Base-by-base conservation (phyloP, 2,329 filamentous ascomycete species). In the Phyllosticta ampelicida region DNA sequence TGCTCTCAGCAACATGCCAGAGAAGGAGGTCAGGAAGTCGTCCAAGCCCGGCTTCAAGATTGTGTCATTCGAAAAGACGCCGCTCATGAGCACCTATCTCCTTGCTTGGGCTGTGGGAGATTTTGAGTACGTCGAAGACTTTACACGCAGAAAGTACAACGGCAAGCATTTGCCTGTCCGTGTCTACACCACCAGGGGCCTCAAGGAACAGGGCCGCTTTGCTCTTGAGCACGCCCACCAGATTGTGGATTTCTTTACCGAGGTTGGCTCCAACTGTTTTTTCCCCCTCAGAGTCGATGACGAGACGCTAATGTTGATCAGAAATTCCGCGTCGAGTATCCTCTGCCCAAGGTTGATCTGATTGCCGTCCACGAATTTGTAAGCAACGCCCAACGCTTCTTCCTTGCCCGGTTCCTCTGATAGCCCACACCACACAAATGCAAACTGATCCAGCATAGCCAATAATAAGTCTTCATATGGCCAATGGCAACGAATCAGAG, bases 211-310 rank as follows among this genome's bases (percentile, higher is more conserved):
- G 75, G 94, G 90, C 56, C 84, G 82, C 23, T 95, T 89, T 76
- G 94, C 94, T 48, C 76, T 99, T 61, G 84, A 95, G 69, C 92
- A 95, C 71, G 91, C 92, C 23, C 89, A 91, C 68, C 88, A 92
- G 75, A 88, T 94, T 64, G 89, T 99, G 56, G 94, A 99, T 74
- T 95, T 90, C 75, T 99, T 95, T 75, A 97, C 92, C 0, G 89
- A 96, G 65, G 79, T 75, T 60, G 26, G 65, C 23, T 19, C n/a
- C 11, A n/a, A 1, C n/a, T 3, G 6, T 3, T 20, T 10, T 56
- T 19, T 51, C n/a, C n/a, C n/a, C n/a, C n/a, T 8, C 13, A 18
- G 48, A 29, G 28, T 4, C 54, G 60, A 48, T 4, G n/a, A n/a
- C n/a, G n/a, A 6, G 1, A 28, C 51, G 63, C 56, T 56, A 13